Evolutionary conservation across 352 stramenopile species (phyloP), one percentile per base, ranked within the genome.

Genomic region (Phytophthora palmivora): DNA sequence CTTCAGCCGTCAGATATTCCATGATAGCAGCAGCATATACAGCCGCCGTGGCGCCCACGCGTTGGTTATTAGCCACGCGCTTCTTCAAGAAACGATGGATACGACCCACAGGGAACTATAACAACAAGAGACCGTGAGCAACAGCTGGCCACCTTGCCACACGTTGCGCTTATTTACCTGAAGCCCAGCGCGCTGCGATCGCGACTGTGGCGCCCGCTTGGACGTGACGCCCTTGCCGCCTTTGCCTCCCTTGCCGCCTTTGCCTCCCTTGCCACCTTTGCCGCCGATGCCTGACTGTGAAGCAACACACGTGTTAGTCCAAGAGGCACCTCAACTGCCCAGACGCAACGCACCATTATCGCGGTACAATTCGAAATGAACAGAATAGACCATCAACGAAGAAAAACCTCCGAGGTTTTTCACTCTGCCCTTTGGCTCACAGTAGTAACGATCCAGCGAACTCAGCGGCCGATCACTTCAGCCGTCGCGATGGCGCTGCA

Each of bases 1-100:
- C 97, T 82, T 99, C 98, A 6, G 98, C 98, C 11, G 97, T 99
- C 45, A 99, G 79, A 76, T 99, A 99, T 75, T 99, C 98, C 72
- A 99, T 96, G 78, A 99, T 99, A 24, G 98, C 98, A n/a, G 98
- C 98, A 37, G 98, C 98, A 84, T 99, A 99, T 46, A 99, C 98
- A 39, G 98, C 98, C 16, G 98, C 98, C 1, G 98, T 99, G n/a
- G 98, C 97, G 65, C 97, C 97, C 7, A 99, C 97, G 61, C 98
- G 94, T 82, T 99, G 97, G 74, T 98, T 97, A 70, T 98, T 97
- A 42, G 98, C 92, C 53, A 99, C 97, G 47, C 97, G 97, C 50
- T 95, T 93, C 88, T 99, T 99, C 64, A 99, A 77, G 77, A 99
- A 99, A 65, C 98, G 88, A 63, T 99, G 98, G 68, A 99, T 99